phyloP scores from a whole-genome alignment of 108 stramenopile genomes.

The Nitzschia sp. region DNA sequence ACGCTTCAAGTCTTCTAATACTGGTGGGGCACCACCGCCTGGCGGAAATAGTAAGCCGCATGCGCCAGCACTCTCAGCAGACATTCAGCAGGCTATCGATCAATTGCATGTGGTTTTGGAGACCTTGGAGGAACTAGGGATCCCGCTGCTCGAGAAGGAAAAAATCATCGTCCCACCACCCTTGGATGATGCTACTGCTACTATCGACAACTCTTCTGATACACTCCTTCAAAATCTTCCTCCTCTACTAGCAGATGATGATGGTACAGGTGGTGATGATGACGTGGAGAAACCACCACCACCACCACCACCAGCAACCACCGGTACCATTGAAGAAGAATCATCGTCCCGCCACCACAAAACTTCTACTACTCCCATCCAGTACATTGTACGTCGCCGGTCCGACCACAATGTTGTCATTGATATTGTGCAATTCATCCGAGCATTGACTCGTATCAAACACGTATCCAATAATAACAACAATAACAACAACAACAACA shows the following conservation, averaged over 20 bases:
- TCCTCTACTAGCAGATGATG: background rate
- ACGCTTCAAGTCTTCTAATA: background rate
- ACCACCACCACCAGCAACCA: too few relatives aligned
- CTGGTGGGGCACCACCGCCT: background rate
- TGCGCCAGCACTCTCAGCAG: too few relatives aligned
- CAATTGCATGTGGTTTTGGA: background rate
- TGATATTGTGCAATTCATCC: background rate
- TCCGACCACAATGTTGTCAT: background rate
- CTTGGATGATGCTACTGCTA: background rate
- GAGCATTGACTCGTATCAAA: slow-evolving; percentile 4
- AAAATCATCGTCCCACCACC: background rate
- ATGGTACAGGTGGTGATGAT: too few relatives aligned
- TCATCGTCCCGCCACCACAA: too few relatives aligned
- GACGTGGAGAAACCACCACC: too few relatives aligned
- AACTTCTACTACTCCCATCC: background rate
- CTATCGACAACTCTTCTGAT: background rate
- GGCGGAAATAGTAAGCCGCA: too few relatives aligned
- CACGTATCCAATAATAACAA: background rate
- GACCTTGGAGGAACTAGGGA: background rate
- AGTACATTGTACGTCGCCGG: background rate
- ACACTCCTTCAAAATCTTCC: too few relatives aligned
- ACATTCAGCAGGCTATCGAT: background rate
- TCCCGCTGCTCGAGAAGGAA: background rate
- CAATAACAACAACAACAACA: background rate
- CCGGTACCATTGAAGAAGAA: too few relatives aligned